Evolutionary conservation across 2,329 filamentous ascomycete species (phyloP).

Genomic region (Pezicula carpinea): DNA sequence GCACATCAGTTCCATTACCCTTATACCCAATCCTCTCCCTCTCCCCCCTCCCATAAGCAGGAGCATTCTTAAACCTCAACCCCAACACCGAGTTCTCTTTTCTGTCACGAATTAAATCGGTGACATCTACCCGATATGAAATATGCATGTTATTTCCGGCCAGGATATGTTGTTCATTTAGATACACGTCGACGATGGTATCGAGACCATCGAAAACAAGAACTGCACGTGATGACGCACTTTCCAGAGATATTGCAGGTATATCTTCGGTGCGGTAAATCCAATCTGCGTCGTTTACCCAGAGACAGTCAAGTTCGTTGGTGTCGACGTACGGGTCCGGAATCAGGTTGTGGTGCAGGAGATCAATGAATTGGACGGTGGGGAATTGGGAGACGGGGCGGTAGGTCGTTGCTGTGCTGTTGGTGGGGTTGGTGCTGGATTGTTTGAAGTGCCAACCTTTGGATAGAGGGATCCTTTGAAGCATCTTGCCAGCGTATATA

Average conservation of each 20-base stretch:
- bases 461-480: conserved; percentile 37
- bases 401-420: conserved; percentile 10
- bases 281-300: conserved; percentile 61
- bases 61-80: conserved; percentile 18
- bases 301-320: conserved; percentile 55
- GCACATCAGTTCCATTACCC: conserved; percentile 40
- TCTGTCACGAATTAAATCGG: conserved; percentile 26
- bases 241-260: conserved; percentile 25
- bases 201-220: conserved; percentile 52
- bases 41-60: conserved; percentile 17
- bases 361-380: conserved; percentile 61
- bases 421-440: conserved; percentile 33
- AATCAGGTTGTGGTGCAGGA: conserved; percentile 52
- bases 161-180: conserved; percentile 44
- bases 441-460: conserved; percentile 56
- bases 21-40: conserved; percentile 26
- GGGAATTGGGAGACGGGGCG: conserved; percentile 41
- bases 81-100: conserved; percentile 11
- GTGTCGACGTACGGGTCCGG: conserved; percentile 55
- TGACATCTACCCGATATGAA: conserved; percentile 44
- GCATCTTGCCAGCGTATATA: background rate
- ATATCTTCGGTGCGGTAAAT: conserved; percentile 42
- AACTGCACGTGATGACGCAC: conserved; percentile 27
- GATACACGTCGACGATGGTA: conserved; percentile 46
- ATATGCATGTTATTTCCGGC: conserved; percentile 51